These are phyloP conservation scores for Clonostachys rhizophaga DNA, from an alignment of 2,329 filamentous ascomycete species.

Conservation along the genomic window DNA sequence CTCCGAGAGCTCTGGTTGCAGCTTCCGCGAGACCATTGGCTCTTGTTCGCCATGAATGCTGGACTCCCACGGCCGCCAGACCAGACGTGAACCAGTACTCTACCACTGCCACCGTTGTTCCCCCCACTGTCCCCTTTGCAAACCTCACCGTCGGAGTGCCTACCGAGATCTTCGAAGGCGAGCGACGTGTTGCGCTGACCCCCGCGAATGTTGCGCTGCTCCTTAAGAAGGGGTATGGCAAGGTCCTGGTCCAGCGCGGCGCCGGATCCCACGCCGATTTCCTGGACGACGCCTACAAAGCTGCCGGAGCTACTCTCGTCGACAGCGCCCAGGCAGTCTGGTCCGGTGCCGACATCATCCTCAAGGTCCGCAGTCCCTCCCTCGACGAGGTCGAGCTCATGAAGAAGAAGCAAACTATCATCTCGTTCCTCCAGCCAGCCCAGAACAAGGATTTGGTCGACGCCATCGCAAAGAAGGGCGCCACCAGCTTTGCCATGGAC, in stretches of 20 bases:
- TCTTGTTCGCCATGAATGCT: no score
- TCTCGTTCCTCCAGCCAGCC: conserved; percentile 78
- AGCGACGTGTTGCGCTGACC: conserved; percentile 80
- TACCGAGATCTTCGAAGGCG: conserved; percentile 70
- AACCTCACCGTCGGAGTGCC: conserved; percentile 75
- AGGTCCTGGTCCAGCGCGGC: conserved; percentile 73
- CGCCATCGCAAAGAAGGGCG: conserved; percentile 63
- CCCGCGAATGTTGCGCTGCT: conserved; percentile 78
- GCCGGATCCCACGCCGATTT: conserved; percentile 78
- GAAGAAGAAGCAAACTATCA: conserved; percentile 66
- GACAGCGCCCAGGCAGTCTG: conserved; percentile 65
- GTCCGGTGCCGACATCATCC: conserved; percentile 69
- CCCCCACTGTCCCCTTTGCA: conserved; percentile 55
- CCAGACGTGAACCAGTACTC: no score
- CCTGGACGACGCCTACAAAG: conserved; percentile 69
- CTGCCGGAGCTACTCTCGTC: conserved; percentile 74
- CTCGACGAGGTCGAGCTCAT: conserved; percentile 65
- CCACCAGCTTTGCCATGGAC: conserved; percentile 86
- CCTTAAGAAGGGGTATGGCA: conserved; percentile 79
- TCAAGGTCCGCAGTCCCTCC: conserved; percentile 78
- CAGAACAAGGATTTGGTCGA: conserved; percentile 76
- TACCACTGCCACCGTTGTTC: no score
- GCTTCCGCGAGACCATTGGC: no score
- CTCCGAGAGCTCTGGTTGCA: no score
- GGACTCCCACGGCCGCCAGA: no score